Base-by-base conservation (phyloP, 2,329 filamentous ascomycete genomes). In the Paracoccidioides brasiliensis region DNA sequence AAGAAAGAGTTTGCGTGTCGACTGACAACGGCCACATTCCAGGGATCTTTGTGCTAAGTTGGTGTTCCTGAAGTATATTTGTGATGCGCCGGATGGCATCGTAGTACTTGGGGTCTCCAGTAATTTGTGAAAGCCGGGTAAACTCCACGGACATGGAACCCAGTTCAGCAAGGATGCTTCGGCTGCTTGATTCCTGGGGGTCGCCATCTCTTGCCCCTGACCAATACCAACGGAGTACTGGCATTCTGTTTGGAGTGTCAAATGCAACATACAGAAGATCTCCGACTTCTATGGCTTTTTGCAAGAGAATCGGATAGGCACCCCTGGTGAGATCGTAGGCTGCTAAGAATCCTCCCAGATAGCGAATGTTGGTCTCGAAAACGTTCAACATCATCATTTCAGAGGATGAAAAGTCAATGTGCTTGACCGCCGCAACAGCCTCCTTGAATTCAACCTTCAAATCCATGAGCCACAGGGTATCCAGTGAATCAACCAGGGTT, bases 391-490 rank as follows among this genome's bases (percentile, higher is more conserved):
- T 52, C 30, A 53, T 55, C n/a, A 32, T 46, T 3, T 69, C 66
- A 0, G 64, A 67, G 3, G 61, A 63, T 0, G 76, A 72, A 68
- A 80, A 83, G 65, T 83, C 78, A 58, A 83, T 72, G 9, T 72
- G 72, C 43, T 73, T 74, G 2, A 78, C 72, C 2, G 76, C 78
- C 33, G 70, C 68, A 2, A 78, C 74, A 4, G 81, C 80, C 22
- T 75, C 66, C 52, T 76, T 68, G 60, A 84, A 83, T 37, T 84
- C 81, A 1, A 76, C 70, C 37, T 74, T 67, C 44, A 83, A 66
- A 5, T 69, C 80, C 80, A 84, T 82, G 48, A 85, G 83, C 73
- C 76, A 79, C 2, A 84, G 74, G 0, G 80, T 82, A 58, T 84
- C 81, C 52, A 84, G 71, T 0, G 76, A 69, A 62, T 85, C 82